Base-by-base conservation (phyloP, 352 stramenopile species). In the Aphanomyces cochlioides region DNA sequence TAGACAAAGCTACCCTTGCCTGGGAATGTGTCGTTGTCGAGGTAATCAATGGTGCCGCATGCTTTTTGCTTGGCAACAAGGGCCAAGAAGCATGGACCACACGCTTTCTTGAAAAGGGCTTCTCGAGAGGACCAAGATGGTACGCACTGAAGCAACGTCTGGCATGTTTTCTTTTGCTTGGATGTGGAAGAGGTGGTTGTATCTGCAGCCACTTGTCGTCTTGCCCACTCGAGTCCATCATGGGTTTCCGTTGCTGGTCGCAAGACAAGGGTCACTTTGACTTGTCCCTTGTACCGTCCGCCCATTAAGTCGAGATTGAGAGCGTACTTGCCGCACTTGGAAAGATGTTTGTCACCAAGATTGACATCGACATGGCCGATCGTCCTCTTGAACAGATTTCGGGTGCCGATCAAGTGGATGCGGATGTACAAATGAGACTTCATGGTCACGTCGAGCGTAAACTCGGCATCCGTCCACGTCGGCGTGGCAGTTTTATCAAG, bases 31-130 rank as follows among this genome's bases (percentile, higher is more conserved):
- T 37, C 21, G 5, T 61, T 28, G 28, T 28, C 28, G 28, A 28
- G 28, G 28, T 28, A 28, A 28, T 28, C 28, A 28, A 28, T 28
- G 28, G 28, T 28, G 28, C 28, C 54, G 54, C 54, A 37, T 37
- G 37, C 28, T 12, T 37, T 61, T 19, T 61, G 54, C 17, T 19
- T 43, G 17, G 19, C 54, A 5, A 61, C 13, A 12, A 61, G 54
- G 5, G 54, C 54, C 5, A 61, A 39, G 34, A 61, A 61, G 21
- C 54, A 61, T 21, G 19, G 54, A 13, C 54, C 54, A 61, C 54
- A 61, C 10, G 54, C 54, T 12, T 39, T 37, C 34, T 61, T 61
- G 54, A 61, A 37, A 7, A 61, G 7, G 3, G 19, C 54, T 40
- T 61, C 54, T 7, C 54, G 54, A 40, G 54, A 40, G 19, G 54